phyloP scores from a whole-genome alignment of 1,284 basidiomycete genomes.

The Trametes hirsuta region DNA sequence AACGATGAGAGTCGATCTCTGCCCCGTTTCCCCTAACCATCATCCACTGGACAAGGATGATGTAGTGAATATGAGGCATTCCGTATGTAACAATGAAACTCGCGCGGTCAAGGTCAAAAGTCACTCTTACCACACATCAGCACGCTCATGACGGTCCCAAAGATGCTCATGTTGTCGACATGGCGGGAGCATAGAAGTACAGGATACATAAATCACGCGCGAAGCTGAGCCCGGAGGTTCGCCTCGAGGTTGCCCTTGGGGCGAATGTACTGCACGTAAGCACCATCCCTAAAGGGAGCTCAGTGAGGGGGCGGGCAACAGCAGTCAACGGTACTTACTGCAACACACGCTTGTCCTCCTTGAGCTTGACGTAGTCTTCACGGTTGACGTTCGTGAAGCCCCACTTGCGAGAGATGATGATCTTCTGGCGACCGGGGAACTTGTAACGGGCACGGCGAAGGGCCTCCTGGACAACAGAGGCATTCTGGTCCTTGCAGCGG shows the following conservation, averaged over 20 bases:
- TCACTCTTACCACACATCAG: constrained; percentile 8
- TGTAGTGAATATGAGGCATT: constrained; percentile 76
- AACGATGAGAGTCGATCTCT: constrained; percentile 48
- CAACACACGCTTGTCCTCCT: constrained; percentile 86
- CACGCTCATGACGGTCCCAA: constrained; percentile 11
- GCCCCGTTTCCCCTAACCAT: constrained; percentile 83
- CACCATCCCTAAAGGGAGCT: constrained; percentile 64
- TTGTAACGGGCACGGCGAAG: constrained; percentile 98
- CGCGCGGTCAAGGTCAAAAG: not conserved
- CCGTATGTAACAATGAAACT: constrained; percentile 5
- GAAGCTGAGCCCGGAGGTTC: constrained; percentile 85
- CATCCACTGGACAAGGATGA: constrained; percentile 61
- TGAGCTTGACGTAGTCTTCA: constrained; percentile 87
- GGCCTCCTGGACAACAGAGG: constrained; percentile 92
- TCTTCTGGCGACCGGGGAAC: constrained; percentile 99
- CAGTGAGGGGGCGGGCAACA: constrained; percentile 24
- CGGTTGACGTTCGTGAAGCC: constrained; percentile 97
- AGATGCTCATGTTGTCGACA: constrained; percentile 22
- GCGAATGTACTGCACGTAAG: constrained; percentile 89
- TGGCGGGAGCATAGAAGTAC: constrained; percentile 27
- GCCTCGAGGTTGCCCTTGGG: constrained; percentile 83
- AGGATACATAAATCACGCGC: constrained; percentile 47
- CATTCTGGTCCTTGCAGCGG: constrained; percentile 90
- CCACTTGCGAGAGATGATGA: constrained; percentile 97
- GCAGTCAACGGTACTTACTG: constrained; percentile 58